These are phyloP conservation scores for Citrus medica DNA, from an alignment of 345 rosid species.

Conservation along the genomic window DNA sequence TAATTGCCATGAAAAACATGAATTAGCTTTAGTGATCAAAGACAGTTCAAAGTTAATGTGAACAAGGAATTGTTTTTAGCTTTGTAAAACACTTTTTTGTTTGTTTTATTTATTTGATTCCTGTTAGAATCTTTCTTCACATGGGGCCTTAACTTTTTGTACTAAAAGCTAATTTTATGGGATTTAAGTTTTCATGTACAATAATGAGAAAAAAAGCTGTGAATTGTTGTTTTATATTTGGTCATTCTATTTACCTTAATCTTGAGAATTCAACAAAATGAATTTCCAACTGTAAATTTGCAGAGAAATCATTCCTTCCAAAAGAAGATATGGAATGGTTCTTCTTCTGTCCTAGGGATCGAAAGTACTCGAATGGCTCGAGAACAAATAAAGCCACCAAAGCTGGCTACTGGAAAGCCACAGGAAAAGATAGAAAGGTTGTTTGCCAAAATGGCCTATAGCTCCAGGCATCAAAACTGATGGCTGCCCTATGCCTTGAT, in stretches of 20 bases:
- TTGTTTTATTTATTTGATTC: constrained; percentile 16
- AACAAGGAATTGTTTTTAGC: constrained; percentile 16
- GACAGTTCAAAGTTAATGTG: constrained; percentile 13
- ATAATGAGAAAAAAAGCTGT: neutral
- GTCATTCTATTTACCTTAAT: neutral
- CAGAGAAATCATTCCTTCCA: constrained; percentile 83
- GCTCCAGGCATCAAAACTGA: no score
- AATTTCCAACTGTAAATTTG: constrained; percentile 15
- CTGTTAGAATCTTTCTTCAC: constrained; percentile 3
- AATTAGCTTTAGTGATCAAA: neutral
- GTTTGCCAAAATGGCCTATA: no score
- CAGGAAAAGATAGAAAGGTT: constrained; percentile 79
- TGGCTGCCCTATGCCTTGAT: no score
- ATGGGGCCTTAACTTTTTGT: constrained; percentile 18
- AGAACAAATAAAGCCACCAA: constrained; percentile 84
- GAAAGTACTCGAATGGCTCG: constrained; percentile 80
- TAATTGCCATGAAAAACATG: neutral
- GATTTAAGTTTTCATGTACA: neutral
- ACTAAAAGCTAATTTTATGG: constrained; percentile 7
- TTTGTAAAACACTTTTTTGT: constrained; percentile 29
- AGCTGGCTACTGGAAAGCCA: constrained; percentile 95
- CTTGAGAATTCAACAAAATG: neutral
- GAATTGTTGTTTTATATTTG: neutral
- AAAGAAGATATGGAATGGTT: constrained; percentile 86
- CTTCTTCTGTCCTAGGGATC: constrained; percentile 84